These are phyloP conservation scores for Inga laurina DNA, from an alignment of 306 rosid species.

Conservation along the genomic window DNA sequence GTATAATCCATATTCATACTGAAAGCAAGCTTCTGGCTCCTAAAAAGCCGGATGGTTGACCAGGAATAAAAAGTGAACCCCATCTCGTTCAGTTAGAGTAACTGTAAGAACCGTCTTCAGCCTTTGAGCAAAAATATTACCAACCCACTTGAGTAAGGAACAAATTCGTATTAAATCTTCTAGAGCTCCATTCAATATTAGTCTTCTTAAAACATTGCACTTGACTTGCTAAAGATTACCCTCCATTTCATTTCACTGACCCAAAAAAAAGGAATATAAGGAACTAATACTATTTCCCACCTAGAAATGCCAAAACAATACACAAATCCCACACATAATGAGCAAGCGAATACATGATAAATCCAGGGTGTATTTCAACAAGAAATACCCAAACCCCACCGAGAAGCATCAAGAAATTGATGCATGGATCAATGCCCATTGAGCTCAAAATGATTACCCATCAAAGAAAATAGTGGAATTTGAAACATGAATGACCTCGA, in stretches of 20 bases:
- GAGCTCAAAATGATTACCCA: not conserved
- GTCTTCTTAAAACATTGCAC: not conserved
- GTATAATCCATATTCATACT: not conserved
- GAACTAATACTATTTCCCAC: not conserved
- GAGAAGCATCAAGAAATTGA: not conserved
- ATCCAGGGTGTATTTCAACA: not conserved
- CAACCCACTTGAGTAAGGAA: not conserved
- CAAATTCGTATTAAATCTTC: not conserved
- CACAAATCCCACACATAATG: not conserved
- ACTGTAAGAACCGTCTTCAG: not conserved
- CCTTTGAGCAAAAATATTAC: not conserved
- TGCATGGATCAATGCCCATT: not conserved
- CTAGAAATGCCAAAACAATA: constrained; percentile 1
- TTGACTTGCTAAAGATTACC: not conserved
- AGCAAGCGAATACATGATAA: constrained; percentile 7
- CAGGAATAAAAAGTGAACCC: not conserved
- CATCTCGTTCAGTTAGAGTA: not conserved
- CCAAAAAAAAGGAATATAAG: not conserved
- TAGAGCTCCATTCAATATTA: constrained; percentile 10
- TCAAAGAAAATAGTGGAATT: not conserved
- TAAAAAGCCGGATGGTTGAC: not conserved
- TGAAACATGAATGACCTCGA: constrained; percentile 56
- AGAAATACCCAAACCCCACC: not conserved
- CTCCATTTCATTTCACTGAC: not conserved
- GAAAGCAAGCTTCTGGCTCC: not conserved